Conservation (phyloP, 805 yeast genomes). For the Suhomyces faveliae region DNA sequence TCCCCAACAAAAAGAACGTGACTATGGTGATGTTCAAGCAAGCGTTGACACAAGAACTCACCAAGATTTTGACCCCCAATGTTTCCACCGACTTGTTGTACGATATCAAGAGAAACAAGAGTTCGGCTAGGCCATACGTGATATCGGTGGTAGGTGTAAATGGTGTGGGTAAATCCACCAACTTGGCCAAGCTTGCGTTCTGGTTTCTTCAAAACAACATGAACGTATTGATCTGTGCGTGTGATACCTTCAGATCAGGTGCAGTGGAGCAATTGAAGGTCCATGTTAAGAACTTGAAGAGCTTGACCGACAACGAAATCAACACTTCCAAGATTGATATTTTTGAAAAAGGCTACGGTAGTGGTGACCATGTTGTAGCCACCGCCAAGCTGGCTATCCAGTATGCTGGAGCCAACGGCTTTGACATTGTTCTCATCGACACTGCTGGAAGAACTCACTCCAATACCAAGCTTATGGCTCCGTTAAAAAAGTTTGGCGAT, state of each 20-base stretch:
- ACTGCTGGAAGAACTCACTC: constrained; percentile 98
- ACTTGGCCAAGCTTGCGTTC: constrained; percentile 88
- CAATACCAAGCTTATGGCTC: constrained; percentile 92
- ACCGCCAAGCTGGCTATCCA: constrained; percentile 90
- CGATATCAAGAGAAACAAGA: constrained; percentile 58
- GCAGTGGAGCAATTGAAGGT: constrained; percentile 97
- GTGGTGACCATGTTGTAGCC: constrained; percentile 89
- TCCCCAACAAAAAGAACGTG: constrained; percentile 69
- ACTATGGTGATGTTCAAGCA: constrained; percentile 66
- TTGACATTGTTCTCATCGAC: constrained; percentile 88
- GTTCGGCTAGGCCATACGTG: constrained; percentile 69
- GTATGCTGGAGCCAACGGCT: constrained; percentile 64
- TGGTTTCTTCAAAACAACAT: constrained; percentile 92
- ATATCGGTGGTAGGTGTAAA: constrained; percentile 96
- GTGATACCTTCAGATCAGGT: constrained; percentile 97
- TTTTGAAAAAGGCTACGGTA: constrained; percentile 94
- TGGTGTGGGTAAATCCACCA: constrained; percentile 97
- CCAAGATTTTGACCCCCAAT: constrained; percentile 84
- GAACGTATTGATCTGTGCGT: constrained; percentile 87
- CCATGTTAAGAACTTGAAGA: constrained; percentile 81
- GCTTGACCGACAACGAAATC: constrained; percentile 53
- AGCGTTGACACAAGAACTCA: constrained; percentile 63
- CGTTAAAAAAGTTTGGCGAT: constrained; percentile 89
- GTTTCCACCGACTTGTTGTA: constrained; percentile 84
- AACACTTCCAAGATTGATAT: constrained; percentile 57